Base-by-base conservation (phyloP, 805 yeast species). In the Kluyveromyces lactis region DNA sequence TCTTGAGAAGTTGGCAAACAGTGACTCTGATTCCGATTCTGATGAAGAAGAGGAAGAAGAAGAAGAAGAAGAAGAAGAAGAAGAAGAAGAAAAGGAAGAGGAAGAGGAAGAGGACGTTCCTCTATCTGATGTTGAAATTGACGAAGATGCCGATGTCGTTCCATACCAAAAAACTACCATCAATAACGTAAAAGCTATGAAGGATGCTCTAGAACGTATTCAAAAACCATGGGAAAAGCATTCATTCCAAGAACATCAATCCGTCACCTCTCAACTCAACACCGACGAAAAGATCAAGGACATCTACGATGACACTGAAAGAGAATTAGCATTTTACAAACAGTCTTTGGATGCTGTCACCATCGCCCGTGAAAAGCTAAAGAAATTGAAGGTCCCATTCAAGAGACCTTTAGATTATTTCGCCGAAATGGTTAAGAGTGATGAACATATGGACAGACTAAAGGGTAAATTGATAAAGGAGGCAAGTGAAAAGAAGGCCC, bases 401-500 rank as follows among this genome's bases (percentile, higher is more conserved):
- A 72, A 94, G 21, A 77, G 98, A 62, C 99, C 99, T 27, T 67
- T 76, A 54, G 98, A 92, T 60, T 92, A 86, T 63, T 92, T 92
- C 67, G 99, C 98, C 15, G 98, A 92, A 66, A 92, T 92, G 98
- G 85, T 87, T 44, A 92, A 92, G 68, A 81, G 89, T 40, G 98
- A 92, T 63, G 96, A 86, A 62, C 99, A 92, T 64, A 92, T 92
- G 98, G 96, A 86, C 56, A 85, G 78, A 64, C 73, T 92, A 57
- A 87, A 86, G 71, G 67, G 70, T 55, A 86, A 85, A 64, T 72
- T 90, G 51, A 71, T 87, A 32, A 73, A 77, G 47, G 96, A 86
- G 60, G 82, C 81, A 23, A 71, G 81, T 41, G 83, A 81, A 60
- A 86, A 86, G 77, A 84, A 82, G 64, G 95, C 95, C 1, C 73